Base-by-base conservation (phyloP, 345 rosid species). In the Aquilaria malaccensis region DNA sequence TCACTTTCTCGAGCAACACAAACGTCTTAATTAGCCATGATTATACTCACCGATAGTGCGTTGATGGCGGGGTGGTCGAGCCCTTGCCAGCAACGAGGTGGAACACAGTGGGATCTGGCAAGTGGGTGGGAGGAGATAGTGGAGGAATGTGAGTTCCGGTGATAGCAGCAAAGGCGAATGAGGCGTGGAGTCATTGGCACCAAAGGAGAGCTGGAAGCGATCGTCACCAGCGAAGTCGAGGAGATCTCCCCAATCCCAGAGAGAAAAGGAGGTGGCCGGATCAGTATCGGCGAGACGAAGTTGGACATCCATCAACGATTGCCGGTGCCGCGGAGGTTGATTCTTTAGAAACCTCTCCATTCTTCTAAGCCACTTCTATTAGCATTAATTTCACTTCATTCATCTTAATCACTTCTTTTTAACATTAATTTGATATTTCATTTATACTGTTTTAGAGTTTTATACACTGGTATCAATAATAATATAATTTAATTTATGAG, bases 181-280 rank as follows among this genome's bases (percentile, higher is more conserved):
- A 63, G 58, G 70, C 58, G 58, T 29, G 31, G 68, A 52, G 33
- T 50, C 77, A 15, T 69, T 64, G 52, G 80, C 55, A 55, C 73
- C 87, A 31, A 85, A 64, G 10, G 84, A 69, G 58, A 80, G 59
- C 56, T 77, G 63, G 61, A 89, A 71, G 2, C 71, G 73, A 41
- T 87, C 92, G 69, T 87, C 97, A 0, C 73, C 56, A 71, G 91
- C 61, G 74, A 87, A 86, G 78, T 86, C 87, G 12, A 94, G 84
- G 63, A 90, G 83, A 72, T 94, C 90, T 57, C 74, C 81, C 90
- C 88, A 88, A 74, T 90, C 96, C 95, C 95, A 89, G 30, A 78
- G 64, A 48, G 88, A 56, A 51, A 88, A 70, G n/a, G 83, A 65
- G 48, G 31, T 66, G 7, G 74, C 52, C 30, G 77, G 83, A 29